Percentiles rank a stretch among this genome's conserved stretches.
phyloP scores from a whole-genome alignment of 2,329 filamentous ascomycete species.

The Falciphora oryzae region DNA sequence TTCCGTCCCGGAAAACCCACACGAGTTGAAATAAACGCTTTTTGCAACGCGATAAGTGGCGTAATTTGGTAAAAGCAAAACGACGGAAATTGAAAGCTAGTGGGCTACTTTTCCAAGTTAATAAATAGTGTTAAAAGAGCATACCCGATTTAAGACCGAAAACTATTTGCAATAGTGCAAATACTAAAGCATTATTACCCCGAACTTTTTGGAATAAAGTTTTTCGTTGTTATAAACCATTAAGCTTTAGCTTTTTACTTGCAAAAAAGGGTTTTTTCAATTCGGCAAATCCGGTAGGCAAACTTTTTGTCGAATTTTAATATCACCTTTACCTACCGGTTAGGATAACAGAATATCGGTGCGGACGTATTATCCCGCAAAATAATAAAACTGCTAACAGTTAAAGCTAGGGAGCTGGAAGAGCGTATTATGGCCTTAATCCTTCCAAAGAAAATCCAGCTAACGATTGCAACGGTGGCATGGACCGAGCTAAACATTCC shows the following conservation, averaged over 20 bases:
- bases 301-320: not conserved
- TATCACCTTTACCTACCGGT: not conserved
- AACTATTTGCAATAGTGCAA: not conserved
- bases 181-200: not conserved
- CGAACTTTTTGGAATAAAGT: not conserved
- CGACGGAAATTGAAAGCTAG: not conserved
- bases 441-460: not conserved
- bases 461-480: too few relatives aligned
- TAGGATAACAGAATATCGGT: not conserved
- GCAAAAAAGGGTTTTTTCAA: not conserved
- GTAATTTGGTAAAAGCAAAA: not conserved
- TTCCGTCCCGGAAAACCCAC: not conserved
- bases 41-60: not conserved
- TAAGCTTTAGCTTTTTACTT: not conserved
- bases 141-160: conserved; percentile 2
- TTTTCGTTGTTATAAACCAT: not conserved
- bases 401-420: not conserved
- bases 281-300: not conserved
- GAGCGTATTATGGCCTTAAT: not conserved
- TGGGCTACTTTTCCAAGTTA: not conserved
- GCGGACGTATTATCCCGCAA: not conserved
- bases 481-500: too few relatives aligned
- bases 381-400: not conserved
- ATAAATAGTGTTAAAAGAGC: not conserved
- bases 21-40: not conserved